Percentiles rank a stretch among this genome's conserved stretches.
phyloP scores from a whole-genome alignment of 768 basidiomycete species.

The Dioszegia aurantiaca region DNA sequence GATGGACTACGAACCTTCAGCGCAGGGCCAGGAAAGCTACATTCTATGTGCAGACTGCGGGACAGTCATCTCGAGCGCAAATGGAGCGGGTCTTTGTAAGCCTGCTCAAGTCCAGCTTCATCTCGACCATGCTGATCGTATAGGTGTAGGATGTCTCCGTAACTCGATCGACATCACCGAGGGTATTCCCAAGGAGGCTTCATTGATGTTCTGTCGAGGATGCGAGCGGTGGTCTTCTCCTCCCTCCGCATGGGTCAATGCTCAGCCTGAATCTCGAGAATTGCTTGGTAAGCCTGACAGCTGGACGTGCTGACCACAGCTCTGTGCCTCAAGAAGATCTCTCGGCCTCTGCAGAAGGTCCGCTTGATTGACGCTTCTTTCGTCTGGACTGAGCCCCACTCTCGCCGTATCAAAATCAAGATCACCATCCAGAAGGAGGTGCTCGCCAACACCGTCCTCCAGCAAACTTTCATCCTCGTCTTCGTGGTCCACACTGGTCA shows the following conservation, averaged over 20 bases:
- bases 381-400: slow-evolving; percentile 99
- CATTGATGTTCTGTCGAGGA: slow-evolving; percentile 84
- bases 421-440: slow-evolving; percentile 99
- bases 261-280: slow-evolving; percentile 85
- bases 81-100: slow-evolving; percentile 50
- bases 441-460: slow-evolving; percentile 87
- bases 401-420: slow-evolving; percentile 84
- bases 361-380: slow-evolving; percentile 97
- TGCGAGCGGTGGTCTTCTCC: slow-evolving; percentile 95
- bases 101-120: background rate
- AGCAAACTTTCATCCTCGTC: slow-evolving; percentile 96
- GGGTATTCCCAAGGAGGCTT: slow-evolving; percentile 83
- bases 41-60: slow-evolving; percentile 53
- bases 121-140: background rate
- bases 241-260: slow-evolving; percentile 78
- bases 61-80: slow-evolving; percentile 46
- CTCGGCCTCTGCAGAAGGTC: slow-evolving; percentile 69
- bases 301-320: background rate
- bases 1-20: slow-evolving; percentile 49
- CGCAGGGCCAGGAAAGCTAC: slow-evolving; percentile 44
- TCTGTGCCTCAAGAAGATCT: slow-evolving; percentile 85
- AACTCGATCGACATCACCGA: slow-evolving; percentile 92
- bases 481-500: slow-evolving; percentile 86
- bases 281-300: slow-evolving; percentile 58
- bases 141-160: slow-evolving; percentile 51